A percentile compares a stretch with the other conserved stretches of the same genome.
Evolutionary conservation across 805 yeast species (phyloP).

Genomic region (Candida qinlingensis): DNA sequence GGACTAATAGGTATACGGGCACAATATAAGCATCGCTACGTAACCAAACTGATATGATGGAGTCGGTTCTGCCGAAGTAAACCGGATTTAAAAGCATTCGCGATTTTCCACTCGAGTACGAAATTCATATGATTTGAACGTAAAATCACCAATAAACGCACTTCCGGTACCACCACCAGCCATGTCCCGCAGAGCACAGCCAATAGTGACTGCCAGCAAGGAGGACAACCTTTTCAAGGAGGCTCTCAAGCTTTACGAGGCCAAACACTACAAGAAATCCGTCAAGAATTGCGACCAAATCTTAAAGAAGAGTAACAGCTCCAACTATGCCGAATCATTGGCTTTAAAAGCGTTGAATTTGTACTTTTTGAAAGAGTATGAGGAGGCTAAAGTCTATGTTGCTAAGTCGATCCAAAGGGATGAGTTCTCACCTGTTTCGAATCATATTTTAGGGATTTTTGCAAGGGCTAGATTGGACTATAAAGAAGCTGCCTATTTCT

Average conservation of each 20-base stretch:
- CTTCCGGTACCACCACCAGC: too few relatives aligned
- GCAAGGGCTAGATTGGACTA: slow-evolving; percentile 67
- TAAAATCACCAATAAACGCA: too few relatives aligned
- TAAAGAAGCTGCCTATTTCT: slow-evolving; percentile 73
- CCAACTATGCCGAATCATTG: slow-evolving; percentile 77
- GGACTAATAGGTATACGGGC: too few relatives aligned
- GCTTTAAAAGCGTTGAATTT: slow-evolving; percentile 79
- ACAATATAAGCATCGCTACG: too few relatives aligned
- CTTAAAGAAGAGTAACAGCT: slow-evolving; percentile 67
- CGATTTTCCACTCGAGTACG: too few relatives aligned
- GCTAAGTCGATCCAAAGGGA: slow-evolving; percentile 56
- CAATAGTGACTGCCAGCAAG: slow-evolving; percentile 32
- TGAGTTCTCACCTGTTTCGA: slow-evolving; percentile 59
- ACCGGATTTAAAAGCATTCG: too few relatives aligned
- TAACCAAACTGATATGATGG: too few relatives aligned
- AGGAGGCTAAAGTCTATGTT: slow-evolving; percentile 61
- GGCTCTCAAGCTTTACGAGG: slow-evolving; percentile 78
- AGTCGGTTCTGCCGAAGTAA: too few relatives aligned
- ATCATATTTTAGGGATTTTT: slow-evolving; percentile 84
- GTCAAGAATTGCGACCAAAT: slow-evolving; percentile 69
- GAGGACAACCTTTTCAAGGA: slow-evolving; percentile 75
- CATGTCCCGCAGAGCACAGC: slow-evolving; percentile 5
- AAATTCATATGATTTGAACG: too few relatives aligned
- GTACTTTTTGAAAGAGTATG: slow-evolving; percentile 48
- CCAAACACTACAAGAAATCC: slow-evolving; percentile 82